Evolutionary conservation across 176 grass and related monocot species (phyloP).

Genomic region (Triticum timopheevii): DNA sequence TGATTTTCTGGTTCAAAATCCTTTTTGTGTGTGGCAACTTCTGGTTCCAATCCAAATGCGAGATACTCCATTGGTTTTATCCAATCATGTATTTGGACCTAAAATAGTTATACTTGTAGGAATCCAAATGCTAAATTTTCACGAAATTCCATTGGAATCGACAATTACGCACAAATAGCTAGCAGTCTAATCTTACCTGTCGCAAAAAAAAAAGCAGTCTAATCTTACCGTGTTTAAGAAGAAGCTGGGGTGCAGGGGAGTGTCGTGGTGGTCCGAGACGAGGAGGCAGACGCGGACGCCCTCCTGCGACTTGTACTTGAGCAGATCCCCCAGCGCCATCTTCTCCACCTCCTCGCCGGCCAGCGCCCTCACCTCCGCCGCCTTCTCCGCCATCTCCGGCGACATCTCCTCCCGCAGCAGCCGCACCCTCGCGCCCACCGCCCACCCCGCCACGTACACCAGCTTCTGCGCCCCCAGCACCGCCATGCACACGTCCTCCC

Average conservation of each 20-base stretch:
- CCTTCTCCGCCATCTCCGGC: constrained; percentile 31
- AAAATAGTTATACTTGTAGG: background rate
- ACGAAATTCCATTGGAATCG: background rate
- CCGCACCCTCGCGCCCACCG: constrained; percentile 43
- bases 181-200: background rate
- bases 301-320: constrained; percentile 85
- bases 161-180: background rate
- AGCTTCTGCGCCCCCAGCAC: constrained; percentile 64
- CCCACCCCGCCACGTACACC: constrained; percentile 88
- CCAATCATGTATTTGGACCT: background rate
- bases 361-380: background rate
- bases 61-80: background rate
- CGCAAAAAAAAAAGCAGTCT: too few relatives aligned
- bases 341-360: constrained; percentile 29
- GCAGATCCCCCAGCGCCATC: constrained; percentile 55
- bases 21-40: too few relatives aligned
- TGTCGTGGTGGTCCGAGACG: constrained; percentile 78
- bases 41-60: background rate
- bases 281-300: constrained; percentile 75
- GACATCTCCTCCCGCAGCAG: constrained; percentile 48
- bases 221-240: constrained; percentile 16
- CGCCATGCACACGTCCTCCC: constrained; percentile 87
- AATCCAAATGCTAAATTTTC: background rate
- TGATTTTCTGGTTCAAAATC: background rate
- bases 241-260: constrained; percentile 35